Conservation (phyloP, 345 rosid genomes). For the Combretum micranthum region DNA sequence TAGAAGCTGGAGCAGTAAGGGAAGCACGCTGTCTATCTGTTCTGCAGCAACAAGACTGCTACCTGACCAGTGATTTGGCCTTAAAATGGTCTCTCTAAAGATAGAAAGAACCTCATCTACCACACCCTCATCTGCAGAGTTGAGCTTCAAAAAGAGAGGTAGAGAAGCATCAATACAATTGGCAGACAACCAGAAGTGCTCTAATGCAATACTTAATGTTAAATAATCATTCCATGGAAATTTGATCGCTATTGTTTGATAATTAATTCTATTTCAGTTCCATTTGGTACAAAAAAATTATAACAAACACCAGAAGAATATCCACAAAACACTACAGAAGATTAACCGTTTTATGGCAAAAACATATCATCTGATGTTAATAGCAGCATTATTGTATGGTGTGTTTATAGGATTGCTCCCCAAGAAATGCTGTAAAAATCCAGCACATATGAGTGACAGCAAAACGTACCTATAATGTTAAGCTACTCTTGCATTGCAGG, state of each 20-base stretch:
- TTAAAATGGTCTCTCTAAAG: constrained; percentile 54
- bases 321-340: no score
- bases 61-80: constrained; percentile 38
- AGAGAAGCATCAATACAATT: constrained; percentile 9
- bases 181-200: constrained; percentile 4
- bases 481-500: no score
- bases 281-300: no score
- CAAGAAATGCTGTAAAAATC: no score
- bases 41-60: constrained; percentile 32
- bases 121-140: constrained; percentile 59
- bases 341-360: no score
- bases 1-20: constrained; percentile 62
- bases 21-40: constrained; percentile 47
- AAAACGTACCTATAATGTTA: no score
- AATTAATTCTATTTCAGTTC: no score
- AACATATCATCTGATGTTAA: no score
- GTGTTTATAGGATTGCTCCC: no score
- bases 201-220: background rate
- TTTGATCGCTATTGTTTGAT: background rate
- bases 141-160: constrained; percentile 45
- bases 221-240: background rate
- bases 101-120: constrained; percentile 54
- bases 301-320: no score
- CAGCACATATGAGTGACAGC: no score
- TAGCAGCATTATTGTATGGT: no score